A percentile compares a stretch with the other conserved stretches of the same genome.
Conservation (phyloP, 768 basidiomycete species). For the Suillus discolor region DNA sequence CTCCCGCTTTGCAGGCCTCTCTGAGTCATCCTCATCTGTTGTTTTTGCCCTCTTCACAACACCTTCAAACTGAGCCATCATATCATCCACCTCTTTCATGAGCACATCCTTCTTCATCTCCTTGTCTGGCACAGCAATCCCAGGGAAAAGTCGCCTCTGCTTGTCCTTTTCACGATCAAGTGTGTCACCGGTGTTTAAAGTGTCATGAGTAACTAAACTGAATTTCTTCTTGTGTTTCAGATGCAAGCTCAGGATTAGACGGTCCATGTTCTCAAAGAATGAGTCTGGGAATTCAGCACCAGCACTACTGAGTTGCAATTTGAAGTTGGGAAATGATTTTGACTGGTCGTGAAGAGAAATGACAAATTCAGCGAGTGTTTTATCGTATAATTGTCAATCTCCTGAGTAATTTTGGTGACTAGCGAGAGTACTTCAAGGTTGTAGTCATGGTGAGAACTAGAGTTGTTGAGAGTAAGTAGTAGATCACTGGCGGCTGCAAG, state of each 20-base stretch:
- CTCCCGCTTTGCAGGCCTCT: constrained; percentile 61
- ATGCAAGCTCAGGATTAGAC: constrained; percentile 91
- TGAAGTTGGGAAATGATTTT: constrained; percentile 80
- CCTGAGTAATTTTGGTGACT: constrained; percentile 89
- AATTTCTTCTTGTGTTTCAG: constrained; percentile 89
- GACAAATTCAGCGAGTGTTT: constrained; percentile 93
- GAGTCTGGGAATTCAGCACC: constrained; percentile 89
- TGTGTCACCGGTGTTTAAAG: constrained; percentile 30
- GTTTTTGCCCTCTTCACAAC: constrained; percentile 60
- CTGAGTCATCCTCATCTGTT: constrained; percentile 43
- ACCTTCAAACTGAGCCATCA: constrained; percentile 75
- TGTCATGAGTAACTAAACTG: constrained; percentile 39
- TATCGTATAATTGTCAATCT: constrained; percentile 94
- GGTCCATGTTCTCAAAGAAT: constrained; percentile 90
- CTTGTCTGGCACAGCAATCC: constrained; percentile 80
- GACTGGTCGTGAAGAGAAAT: constrained; percentile 87
- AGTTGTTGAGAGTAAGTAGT: constrained; percentile 5
- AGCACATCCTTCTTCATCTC: constrained; percentile 75
- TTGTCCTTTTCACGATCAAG: constrained; percentile 64
- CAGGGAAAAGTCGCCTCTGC: constrained; percentile 87
- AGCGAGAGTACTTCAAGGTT: constrained; percentile 92
- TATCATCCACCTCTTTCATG: constrained; percentile 86
- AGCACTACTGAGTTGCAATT: constrained; percentile 70
- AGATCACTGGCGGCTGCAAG: too few species aligned
- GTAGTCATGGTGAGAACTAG: constrained; percentile 40